Conservation (phyloP, 2,329 filamentous ascomycete species). For the Zymoseptoria tritici region DNA sequence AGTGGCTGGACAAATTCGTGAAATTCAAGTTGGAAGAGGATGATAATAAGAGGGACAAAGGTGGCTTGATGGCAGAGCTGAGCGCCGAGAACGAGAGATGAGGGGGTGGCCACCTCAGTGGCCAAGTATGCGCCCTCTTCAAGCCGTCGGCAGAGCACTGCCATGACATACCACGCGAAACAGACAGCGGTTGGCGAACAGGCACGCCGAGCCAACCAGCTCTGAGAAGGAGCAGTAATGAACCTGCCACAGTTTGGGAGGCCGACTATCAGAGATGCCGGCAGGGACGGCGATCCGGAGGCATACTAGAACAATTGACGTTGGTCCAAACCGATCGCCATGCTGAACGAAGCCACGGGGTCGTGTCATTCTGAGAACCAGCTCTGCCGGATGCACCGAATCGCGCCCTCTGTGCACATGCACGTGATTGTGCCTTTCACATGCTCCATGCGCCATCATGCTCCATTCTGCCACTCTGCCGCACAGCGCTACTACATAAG, state of each 20-base stretch:
- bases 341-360: neutral
- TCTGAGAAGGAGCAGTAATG: too few relatives aligned
- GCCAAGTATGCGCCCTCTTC: neutral
- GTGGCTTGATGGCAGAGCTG: constrained; percentile 70
- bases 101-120: neutral
- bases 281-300: too few relatives aligned
- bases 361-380: neutral
- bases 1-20: constrained; percentile 68
- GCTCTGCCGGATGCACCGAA: neutral
- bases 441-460: neutral
- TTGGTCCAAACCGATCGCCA: too few relatives aligned
- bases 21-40: constrained; percentile 70
- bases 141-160: neutral
- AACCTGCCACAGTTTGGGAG: too few relatives aligned
- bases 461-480: neutral
- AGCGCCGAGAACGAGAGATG: constrained; percentile 68
- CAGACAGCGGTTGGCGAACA: too few relatives aligned
- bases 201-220: too few relatives aligned
- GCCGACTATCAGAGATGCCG: too few relatives aligned
- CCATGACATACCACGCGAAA: neutral
- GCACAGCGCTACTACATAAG: neutral
- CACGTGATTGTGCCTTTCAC: neutral
- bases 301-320: too few relatives aligned
- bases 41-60: constrained; percentile 66
- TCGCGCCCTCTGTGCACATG: neutral